phyloP scores from a whole-genome alignment of 1,284 basidiomycete species.

The Cryptococcus jaspeensis region DNA sequence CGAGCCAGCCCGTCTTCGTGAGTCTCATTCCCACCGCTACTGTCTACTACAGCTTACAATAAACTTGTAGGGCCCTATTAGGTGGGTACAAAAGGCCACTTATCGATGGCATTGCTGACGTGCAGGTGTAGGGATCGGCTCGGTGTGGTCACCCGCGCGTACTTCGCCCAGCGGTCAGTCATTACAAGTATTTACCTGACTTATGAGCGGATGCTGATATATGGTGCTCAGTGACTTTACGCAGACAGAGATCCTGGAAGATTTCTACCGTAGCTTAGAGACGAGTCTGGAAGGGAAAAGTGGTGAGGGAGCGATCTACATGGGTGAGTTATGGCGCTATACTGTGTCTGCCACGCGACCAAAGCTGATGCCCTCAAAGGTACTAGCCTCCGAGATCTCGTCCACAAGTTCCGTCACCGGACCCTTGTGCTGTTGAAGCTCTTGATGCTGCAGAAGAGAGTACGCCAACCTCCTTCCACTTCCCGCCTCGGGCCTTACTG shows the following conservation, averaged over 20 bases:
- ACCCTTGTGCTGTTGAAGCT: slow-evolving; percentile 94
- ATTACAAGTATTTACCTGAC: not conserved
- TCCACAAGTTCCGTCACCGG: slow-evolving; percentile 90
- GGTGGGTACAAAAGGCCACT: slow-evolving; percentile 12
- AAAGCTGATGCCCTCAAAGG: slow-evolving; percentile 54
- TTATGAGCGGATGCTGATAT: not conserved
- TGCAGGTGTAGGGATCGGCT: slow-evolving; percentile 70
- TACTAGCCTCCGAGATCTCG: slow-evolving; percentile 85
- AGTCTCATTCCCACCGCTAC: slow-evolving; percentile 9
- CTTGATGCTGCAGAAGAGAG: slow-evolving; percentile 86
- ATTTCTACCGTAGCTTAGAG: slow-evolving; percentile 75
- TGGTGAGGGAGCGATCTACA: slow-evolving; percentile 48
- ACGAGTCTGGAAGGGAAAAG: slow-evolving; percentile 41
- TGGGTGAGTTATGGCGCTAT: slow-evolving; percentile 34
- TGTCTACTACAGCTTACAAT: slow-evolving; percentile 10
- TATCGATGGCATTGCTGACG: not conserved
- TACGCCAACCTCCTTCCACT: slow-evolving; percentile 23
- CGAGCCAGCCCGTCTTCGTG: slow-evolving; percentile 80
- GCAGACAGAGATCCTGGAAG: slow-evolving; percentile 76
- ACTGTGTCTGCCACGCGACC: not conserved
- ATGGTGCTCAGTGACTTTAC: slow-evolving; percentile 68
- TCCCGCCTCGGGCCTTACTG: not conserved
- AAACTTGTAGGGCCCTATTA: slow-evolving; percentile 42
- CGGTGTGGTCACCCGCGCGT: slow-evolving; percentile 88
- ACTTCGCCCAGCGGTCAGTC: slow-evolving; percentile 73